These are phyloP conservation scores for Aureobasidium vineae DNA, from an alignment of 2,329 filamentous ascomycete genomes.

Conservation along the genomic window DNA sequence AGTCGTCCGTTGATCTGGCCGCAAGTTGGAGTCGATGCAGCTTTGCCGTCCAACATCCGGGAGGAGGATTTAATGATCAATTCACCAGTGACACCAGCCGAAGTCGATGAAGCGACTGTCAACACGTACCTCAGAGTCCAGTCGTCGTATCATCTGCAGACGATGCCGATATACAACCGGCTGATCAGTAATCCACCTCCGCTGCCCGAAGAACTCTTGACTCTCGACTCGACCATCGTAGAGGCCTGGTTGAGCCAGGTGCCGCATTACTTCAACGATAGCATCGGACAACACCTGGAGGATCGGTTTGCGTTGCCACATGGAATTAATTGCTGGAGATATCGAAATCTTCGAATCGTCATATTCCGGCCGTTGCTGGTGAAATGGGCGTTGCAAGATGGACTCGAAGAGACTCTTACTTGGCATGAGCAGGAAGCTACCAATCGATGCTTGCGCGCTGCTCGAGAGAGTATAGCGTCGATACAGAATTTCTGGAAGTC, in stretches of 20 bases:
- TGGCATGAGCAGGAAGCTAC: constrained; percentile 33
- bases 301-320: constrained; percentile 44
- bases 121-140: constrained; percentile 49
- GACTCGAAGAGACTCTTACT: not conserved
- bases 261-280: constrained; percentile 39
- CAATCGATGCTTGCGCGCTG: constrained; percentile 45
- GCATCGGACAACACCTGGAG: constrained; percentile 38
- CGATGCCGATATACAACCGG: constrained; percentile 47
- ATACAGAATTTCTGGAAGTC: constrained; percentile 44
- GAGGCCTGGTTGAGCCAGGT: constrained; percentile 44
- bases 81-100: not conserved
- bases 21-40: constrained; percentile 46
- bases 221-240: constrained; percentile 38
- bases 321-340: constrained; percentile 47
- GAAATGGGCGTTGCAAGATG: constrained; percentile 32
- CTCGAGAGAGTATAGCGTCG: constrained; percentile 43
- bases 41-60: constrained; percentile 16
- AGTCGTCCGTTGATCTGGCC: constrained; percentile 50
- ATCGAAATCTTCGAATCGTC: constrained; percentile 49
- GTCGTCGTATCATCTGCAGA: constrained; percentile 48
- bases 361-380: constrained; percentile 52
- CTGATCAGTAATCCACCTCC: constrained; percentile 50
- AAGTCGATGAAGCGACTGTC: constrained; percentile 36
- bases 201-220: constrained; percentile 44
- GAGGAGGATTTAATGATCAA: not conserved